These are phyloP conservation scores for Cercospora brassicicola DNA, from an alignment of 2,329 filamentous ascomycete species.

Conservation along the genomic window DNA sequence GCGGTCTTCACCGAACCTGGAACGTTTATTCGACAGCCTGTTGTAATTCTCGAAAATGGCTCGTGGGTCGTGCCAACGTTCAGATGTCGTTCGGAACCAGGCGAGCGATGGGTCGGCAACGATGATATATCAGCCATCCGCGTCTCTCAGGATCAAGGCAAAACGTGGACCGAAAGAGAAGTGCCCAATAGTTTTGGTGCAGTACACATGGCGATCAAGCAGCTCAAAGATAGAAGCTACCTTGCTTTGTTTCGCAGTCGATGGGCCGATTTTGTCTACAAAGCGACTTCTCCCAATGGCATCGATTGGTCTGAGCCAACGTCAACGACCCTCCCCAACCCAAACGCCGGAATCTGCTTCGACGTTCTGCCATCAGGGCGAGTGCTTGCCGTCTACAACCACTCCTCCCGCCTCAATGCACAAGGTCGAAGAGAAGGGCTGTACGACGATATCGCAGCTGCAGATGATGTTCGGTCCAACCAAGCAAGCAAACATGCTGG, in stretches of 20 bases:
- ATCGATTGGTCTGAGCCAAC: constrained; percentile 23
- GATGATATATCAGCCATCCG: constrained; percentile 24
- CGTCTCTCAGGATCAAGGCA: constrained; percentile 19
- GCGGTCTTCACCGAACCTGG: constrained; percentile 20
- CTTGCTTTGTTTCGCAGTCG: constrained; percentile 12
- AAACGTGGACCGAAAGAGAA: constrained; percentile 19
- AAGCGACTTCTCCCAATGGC: constrained; percentile 15
- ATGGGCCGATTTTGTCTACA: constrained; percentile 17
- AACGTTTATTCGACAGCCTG: constrained; percentile 24
- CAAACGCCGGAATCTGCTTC: constrained; percentile 24
- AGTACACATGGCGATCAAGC: constrained; percentile 24
- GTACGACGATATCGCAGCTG: constrained; percentile 23
- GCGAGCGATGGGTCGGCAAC: constrained; percentile 23
- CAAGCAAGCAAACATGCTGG: constrained; percentile 21
- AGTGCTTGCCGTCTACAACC: constrained; percentile 13
- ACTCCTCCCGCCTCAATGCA: constrained; percentile 10
- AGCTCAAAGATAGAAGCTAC: constrained; percentile 15
- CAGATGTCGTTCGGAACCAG: constrained; percentile 22
- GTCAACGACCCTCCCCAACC: constrained; percentile 16
- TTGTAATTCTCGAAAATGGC: constrained; percentile 17
- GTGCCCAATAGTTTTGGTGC: constrained; percentile 24
- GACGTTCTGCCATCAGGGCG: constrained; percentile 18
- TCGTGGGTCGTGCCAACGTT: constrained; percentile 23
- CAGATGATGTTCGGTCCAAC: constrained; percentile 19
- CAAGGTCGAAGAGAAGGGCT: constrained; percentile 18